These are phyloP conservation scores for Rusavskia elegans DNA, from an alignment of 495 filamentous ascomycete genomes.

Conservation along the genomic window DNA sequence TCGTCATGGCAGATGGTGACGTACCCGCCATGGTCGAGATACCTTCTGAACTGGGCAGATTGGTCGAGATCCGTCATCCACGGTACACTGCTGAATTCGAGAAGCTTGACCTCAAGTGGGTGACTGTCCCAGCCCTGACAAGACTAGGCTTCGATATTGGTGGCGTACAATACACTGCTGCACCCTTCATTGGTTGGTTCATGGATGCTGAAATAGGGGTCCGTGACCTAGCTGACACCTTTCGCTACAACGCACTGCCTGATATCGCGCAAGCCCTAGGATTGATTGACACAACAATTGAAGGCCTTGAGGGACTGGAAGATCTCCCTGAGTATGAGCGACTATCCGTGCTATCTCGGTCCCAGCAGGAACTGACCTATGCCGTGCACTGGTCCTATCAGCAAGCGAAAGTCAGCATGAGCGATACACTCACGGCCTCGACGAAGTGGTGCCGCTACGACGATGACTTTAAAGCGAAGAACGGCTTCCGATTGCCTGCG, in stretches of 20 bases:
- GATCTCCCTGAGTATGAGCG: slow-evolving; percentile 17
- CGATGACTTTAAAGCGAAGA: slow-evolving; percentile 10
- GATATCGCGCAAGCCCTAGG: slow-evolving; percentile 6
- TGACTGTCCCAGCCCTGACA: slow-evolving; percentile 12
- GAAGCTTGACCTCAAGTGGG: slow-evolving; percentile 15
- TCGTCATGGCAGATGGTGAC: slow-evolving; percentile 17
- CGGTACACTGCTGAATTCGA: slow-evolving; percentile 9
- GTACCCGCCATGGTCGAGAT: slow-evolving; percentile 11
- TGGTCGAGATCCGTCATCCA: slow-evolving; percentile 14
- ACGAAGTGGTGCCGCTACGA: slow-evolving; percentile 14
- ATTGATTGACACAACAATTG: not conserved
- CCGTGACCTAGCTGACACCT: slow-evolving; percentile 11
- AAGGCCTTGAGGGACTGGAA: slow-evolving; percentile 9
- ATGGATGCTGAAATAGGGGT: slow-evolving; percentile 17
- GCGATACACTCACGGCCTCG: slow-evolving; percentile 15
- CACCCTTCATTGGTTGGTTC: slow-evolving; percentile 19
- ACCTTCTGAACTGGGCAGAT: slow-evolving; percentile 3
- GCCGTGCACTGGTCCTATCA: slow-evolving; percentile 15
- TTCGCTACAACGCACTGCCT: slow-evolving; percentile 13
- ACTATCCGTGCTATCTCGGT: slow-evolving; percentile 8
- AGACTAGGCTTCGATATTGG: slow-evolving; percentile 18
- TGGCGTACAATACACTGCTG: slow-evolving; percentile 17
- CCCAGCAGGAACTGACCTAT: slow-evolving; percentile 16
- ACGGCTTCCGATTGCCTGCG: slow-evolving; percentile 14
- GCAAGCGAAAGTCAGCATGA: slow-evolving; percentile 9